Conservation (phyloP, 2,329 filamentous ascomycete species). For the Graphiopsis chlorocephala region DNA sequence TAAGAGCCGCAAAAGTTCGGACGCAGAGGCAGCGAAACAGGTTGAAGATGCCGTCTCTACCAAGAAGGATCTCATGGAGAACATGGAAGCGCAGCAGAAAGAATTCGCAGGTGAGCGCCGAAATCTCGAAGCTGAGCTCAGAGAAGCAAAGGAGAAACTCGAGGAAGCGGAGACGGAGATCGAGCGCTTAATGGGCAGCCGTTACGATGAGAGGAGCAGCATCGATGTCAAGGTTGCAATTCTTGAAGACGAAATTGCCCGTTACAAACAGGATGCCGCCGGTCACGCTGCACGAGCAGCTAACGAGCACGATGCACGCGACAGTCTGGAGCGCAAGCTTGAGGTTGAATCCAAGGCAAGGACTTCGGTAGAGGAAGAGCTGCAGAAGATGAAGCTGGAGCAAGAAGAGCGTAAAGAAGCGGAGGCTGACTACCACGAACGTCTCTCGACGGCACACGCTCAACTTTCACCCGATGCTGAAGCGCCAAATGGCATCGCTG, state of each 20-base stretch:
- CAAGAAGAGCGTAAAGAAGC: conserved; percentile 52
- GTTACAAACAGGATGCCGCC: conserved; percentile 51
- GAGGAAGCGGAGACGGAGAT: conserved; percentile 93
- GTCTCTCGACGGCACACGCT: conserved; percentile 36
- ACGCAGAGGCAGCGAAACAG: conserved; percentile 62
- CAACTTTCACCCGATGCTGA: conserved; percentile 37
- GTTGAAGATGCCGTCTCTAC: conserved; percentile 86
- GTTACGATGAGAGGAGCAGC: conserved; percentile 74
- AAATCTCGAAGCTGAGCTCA: conserved; percentile 76
- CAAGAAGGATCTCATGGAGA: conserved; percentile 89
- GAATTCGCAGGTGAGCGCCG: conserved; percentile 86
- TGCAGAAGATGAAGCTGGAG: conserved; percentile 57
- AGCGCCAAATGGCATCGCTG: conserved; percentile 38
- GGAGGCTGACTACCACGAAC: conserved; percentile 32
- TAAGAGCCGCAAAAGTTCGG: conserved; percentile 49
- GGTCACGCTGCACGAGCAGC: conserved; percentile 63
- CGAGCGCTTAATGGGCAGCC: conserved; percentile 76
- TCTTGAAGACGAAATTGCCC: conserved; percentile 70
- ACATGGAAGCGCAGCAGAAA: conserved; percentile 86
- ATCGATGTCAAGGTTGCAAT: conserved; percentile 66
- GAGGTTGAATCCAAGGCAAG: conserved; percentile 27
- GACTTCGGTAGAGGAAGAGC: conserved; percentile 32
- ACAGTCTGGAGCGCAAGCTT: conserved; percentile 55
- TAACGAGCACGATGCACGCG: conserved; percentile 61
- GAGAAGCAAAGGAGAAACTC: conserved; percentile 68